Percentiles rank a stretch among this genome's conserved stretches.
Evolutionary conservation across 2,329 filamentous ascomycete species (phyloP).

Genomic region (Chaetomium sp.): DNA sequence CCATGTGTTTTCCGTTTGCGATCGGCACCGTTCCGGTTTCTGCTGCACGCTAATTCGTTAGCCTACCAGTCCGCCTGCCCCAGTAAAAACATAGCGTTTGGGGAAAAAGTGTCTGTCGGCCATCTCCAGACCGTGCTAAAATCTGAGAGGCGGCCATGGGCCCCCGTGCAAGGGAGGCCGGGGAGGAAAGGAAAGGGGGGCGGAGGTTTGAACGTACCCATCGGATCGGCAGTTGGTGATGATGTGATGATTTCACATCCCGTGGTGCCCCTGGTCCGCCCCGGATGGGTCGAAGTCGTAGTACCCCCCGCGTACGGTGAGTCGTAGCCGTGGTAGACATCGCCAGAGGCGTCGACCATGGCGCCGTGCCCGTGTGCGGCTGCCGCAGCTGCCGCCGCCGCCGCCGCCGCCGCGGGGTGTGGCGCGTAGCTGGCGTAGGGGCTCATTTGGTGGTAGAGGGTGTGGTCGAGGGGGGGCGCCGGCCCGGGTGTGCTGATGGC

Average conservation of each 20-base stretch:
- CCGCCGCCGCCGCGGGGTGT: not conserved
- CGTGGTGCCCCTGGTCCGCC: conserved; percentile 16
- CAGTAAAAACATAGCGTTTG: too few relatives aligned
- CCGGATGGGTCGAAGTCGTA: conserved; percentile 21
- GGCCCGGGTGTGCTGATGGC: conserved; percentile 1
- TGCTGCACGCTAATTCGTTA: conserved; percentile 19
- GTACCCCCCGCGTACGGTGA: conserved; percentile 20
- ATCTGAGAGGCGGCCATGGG: not conserved
- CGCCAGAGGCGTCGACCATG: conserved; percentile 5
- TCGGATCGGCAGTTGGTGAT: not conserved
- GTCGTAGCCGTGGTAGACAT: conserved; percentile 13
- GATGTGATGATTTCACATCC: not conserved
- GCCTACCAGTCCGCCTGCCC: not conserved
- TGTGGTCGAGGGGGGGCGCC: conserved; percentile 8
- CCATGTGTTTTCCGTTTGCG: not conserved
- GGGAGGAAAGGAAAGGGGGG: not conserved
- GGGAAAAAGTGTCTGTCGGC: not conserved
- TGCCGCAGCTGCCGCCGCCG: too few relatives aligned
- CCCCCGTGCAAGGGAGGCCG: not conserved
- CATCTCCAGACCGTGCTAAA: conserved; percentile 12
- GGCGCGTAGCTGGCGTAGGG: conserved; percentile 24
- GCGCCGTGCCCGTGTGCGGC: not conserved
- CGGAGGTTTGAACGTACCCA: not conserved
- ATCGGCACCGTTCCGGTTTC: conserved; percentile 7
- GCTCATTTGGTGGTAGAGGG: conserved; percentile 23